Conservation (phyloP, 495 filamentous ascomycete species). For the Penicillium riverlandense region DNA sequence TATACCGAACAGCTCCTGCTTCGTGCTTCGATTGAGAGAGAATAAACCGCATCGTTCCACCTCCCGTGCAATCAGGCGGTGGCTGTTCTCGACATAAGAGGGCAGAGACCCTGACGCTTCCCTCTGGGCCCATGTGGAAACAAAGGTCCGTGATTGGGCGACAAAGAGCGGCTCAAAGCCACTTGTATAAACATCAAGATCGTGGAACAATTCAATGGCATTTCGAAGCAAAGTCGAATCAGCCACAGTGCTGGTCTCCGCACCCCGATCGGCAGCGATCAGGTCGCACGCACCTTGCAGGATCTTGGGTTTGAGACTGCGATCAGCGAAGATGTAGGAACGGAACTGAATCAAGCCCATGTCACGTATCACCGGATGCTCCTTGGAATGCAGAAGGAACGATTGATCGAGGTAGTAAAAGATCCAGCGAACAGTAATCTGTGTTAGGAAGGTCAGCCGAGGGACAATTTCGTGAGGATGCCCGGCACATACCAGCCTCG, state of each 20-base stretch:
- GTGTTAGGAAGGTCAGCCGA: slow-evolving; percentile 5
- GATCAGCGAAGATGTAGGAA: slow-evolving; percentile 47
- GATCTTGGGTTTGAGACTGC: slow-evolving; percentile 43
- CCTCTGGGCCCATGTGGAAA: slow-evolving; percentile 55
- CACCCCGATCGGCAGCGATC: slow-evolving; percentile 62
- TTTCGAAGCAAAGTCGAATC: slow-evolving; percentile 57
- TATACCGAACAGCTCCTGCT: slow-evolving; percentile 60
- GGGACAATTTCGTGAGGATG: neutral
- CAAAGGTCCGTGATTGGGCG: slow-evolving; percentile 54
- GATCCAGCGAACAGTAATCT: slow-evolving; percentile 72
- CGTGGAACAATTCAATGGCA: slow-evolving; percentile 71
- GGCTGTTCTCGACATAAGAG: slow-evolving; percentile 61
- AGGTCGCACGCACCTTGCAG: slow-evolving; percentile 69
- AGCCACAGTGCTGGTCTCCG: slow-evolving; percentile 21
- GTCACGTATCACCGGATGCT: slow-evolving; percentile 47
- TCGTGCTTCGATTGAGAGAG: slow-evolving; percentile 74
- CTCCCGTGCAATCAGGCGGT: slow-evolving; percentile 61
- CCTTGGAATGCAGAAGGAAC: slow-evolving; percentile 65
- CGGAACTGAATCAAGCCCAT: slow-evolving; percentile 54
- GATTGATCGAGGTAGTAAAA: slow-evolving; percentile 92
- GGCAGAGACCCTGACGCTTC: slow-evolving; percentile 54
- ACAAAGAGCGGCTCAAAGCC: slow-evolving; percentile 76
- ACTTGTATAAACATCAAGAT: slow-evolving; percentile 67
- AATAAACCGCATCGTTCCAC: slow-evolving; percentile 66
- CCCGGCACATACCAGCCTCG: slow-evolving; percentile 54